Conservation (phyloP, 306 rosid species). For the Cucumis hystrix region DNA sequence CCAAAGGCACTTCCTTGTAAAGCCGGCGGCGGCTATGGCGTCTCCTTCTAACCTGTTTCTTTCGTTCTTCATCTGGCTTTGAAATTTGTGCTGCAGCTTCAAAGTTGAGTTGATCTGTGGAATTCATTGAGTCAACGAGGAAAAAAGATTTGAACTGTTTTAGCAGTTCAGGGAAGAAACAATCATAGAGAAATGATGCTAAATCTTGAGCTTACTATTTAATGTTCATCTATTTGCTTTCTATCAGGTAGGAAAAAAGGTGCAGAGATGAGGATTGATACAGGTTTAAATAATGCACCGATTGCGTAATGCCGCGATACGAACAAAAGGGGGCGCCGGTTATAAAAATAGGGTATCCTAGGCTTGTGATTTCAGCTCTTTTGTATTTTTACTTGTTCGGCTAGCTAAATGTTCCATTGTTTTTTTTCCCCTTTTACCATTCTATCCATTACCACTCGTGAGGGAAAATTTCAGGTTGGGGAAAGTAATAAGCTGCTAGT, state of each 20-base stretch:
- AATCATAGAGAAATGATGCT: conserved; percentile 41
- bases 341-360: conserved; percentile 48
- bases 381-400: conserved; percentile 36
- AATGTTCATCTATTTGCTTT: neutral
- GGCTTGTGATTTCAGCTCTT: conserved; percentile 23
- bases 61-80: conserved; percentile 28
- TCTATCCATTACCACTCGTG: neutral
- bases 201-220: conserved; percentile 20
- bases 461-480: neutral
- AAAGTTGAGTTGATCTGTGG: neutral
- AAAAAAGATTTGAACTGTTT: conserved; percentile 31
- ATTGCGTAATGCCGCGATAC: conserved; percentile 32
- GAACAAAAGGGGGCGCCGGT: conserved; percentile 19
- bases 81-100: conserved; percentile 7
- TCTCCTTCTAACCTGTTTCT: conserved; percentile 73
- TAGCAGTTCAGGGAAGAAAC: conserved; percentile 53
- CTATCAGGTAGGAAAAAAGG: neutral
- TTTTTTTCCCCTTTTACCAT: neutral
- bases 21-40: conserved; percentile 54
- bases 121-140: conserved; percentile 25
- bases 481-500: neutral
- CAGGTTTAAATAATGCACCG: conserved; percentile 31
- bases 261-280: conserved; percentile 18
- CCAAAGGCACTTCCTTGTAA: conserved; percentile 61
- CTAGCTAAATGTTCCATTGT: neutral